Base-by-base conservation (phyloP, 495 filamentous ascomycete genomes). In the Podospora anserina region DNA sequence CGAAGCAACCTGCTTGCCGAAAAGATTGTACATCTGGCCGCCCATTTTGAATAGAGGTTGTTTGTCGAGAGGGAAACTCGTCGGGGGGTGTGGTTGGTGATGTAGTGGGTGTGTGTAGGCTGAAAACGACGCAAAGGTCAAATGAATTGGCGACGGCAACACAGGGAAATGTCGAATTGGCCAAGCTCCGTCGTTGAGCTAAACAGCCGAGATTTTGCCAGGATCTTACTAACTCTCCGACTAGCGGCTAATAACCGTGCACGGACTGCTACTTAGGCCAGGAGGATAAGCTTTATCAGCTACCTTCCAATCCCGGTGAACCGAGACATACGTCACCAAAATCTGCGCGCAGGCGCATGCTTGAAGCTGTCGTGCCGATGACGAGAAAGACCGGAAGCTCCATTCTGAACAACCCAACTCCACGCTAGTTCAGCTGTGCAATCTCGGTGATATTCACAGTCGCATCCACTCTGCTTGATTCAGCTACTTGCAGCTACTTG, bases 1-100 rank as follows among this genome's bases (percentile, higher is more conserved):
- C 64, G 95, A 96, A 82, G 91, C 93, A 85, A 99, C 85, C 82
- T 97, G 88, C 78, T 88, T 90, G 85, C 94, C 95, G 82, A 90
- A 85, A 77, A 97, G 84, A 71, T 83, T 88, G 88, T 97, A 97
- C 78, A 87, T 87, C 76, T 83, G 85, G 78, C 93, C 92, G 78
- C 94, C 92, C 94, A 98, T 98, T 71, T 83, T 94, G 86, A 80
- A 76, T 79, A 57, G 58, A 49, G 73, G 74, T 2, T 75, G 75
- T 75, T 78, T 72, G 77, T 78, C 55, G 55, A 26, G n/a, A 58
- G n/a, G 55, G 19, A 72, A 72, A 58, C n/a, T 58, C 23, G 72
- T 32, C 30, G 74, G 70, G 70, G 68, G 69, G 57, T 59, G 66
- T 68, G 18, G 69, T 73, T 65, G 71, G 64, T 64, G 74, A 69